Conservation (phyloP, 1,284 basidiomycete genomes). For the Sporisorium sorghi region DNA sequence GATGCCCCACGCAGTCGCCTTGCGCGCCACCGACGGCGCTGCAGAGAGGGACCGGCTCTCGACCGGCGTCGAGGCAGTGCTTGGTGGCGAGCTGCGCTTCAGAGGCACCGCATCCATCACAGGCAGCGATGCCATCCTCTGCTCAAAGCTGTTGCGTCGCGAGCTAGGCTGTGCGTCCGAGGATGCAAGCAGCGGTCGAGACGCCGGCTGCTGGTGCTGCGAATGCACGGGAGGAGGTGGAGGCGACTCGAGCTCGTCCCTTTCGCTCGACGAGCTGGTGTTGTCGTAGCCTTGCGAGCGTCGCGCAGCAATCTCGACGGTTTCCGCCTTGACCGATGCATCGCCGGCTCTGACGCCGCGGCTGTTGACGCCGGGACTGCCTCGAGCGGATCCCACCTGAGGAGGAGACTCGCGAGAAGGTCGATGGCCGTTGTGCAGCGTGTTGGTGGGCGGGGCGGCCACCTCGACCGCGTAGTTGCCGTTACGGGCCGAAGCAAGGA, state of each 20-base stretch:
- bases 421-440: conserved; percentile 29
- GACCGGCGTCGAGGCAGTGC: conserved; percentile 2
- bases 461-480: conserved; percentile 23
- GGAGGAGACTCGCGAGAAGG: conserved; percentile 31
- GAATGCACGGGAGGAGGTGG: conserved; percentile 15
- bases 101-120: conserved; percentile 54
- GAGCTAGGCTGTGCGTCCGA: conserved; percentile 21
- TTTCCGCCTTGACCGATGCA: conserved; percentile 23
- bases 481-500: conserved; percentile 42
- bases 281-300: conserved; percentile 28
- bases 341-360: conserved; percentile 2
- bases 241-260: conserved; percentile 48
- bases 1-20: conserved; percentile 49
- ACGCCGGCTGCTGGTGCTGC: conserved; percentile 16
- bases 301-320: conserved; percentile 19
- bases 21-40: conserved; percentile 25
- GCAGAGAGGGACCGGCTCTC: conserved; percentile 16
- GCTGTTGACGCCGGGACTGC: conserved; percentile 22
- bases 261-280: conserved; percentile 47
- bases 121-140: conserved; percentile 54
- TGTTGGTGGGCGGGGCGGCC: conserved; percentile 11
- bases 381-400: conserved; percentile 16
- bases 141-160: conserved; percentile 56
- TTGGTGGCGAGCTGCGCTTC: conserved; percentile 45
- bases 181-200: conserved; percentile 14